Evolutionary conservation across 2,329 filamentous ascomycete species (phyloP).

Genomic region (Sphaerulina musiva): DNA sequence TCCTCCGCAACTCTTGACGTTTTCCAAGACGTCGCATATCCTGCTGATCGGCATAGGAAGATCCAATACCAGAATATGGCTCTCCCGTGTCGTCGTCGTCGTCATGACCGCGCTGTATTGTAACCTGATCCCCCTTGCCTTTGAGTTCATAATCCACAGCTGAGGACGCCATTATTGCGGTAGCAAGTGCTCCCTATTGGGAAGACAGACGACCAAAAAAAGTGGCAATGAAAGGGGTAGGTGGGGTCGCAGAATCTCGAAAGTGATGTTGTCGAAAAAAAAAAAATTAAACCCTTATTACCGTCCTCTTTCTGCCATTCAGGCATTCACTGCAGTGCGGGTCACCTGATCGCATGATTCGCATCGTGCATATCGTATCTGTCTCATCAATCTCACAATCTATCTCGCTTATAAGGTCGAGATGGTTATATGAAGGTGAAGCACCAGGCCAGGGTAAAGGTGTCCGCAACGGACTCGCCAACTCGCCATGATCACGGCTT

Average conservation of each 20-base stretch:
- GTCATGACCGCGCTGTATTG: background rate
- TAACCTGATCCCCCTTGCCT: background rate
- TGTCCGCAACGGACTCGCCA: no score
- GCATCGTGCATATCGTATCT: background rate
- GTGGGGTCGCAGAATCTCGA: background rate
- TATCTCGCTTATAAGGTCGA: background rate
- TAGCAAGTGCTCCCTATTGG: background rate
- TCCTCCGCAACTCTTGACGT: conserved; percentile 18
- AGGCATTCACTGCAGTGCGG: no score
- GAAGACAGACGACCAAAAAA: background rate
- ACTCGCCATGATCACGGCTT: background rate
- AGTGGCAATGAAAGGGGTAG: background rate
- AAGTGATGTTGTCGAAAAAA: background rate
- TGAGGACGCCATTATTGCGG: background rate
- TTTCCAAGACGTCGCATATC: conserved; percentile 22
- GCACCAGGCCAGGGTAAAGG: background rate
- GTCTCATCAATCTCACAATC: no score
- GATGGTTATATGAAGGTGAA: background rate
- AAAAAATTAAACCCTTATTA: no score
- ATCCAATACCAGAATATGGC: background rate
- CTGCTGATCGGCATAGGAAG: background rate
- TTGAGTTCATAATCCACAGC: background rate
- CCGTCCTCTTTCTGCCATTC: no score
- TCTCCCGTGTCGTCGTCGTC: background rate
- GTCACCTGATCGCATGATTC: background rate